Evolutionary conservation across 1,139 yeast genomes (phyloP).

Genomic region (Diutina sp.): DNA sequence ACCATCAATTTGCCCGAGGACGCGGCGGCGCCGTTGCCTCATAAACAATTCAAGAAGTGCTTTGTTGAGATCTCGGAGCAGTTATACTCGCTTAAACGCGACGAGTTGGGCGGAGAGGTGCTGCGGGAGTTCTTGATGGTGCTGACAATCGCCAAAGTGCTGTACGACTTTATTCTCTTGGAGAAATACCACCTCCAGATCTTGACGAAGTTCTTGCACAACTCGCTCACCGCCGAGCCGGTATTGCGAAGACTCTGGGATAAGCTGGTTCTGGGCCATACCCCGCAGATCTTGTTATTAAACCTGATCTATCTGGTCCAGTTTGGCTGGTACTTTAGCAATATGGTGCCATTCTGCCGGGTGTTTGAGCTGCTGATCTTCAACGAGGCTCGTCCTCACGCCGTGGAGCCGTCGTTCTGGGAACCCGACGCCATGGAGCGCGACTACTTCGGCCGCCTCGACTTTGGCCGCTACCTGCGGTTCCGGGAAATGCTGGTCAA

Average conservation of each 20-base stretch:
- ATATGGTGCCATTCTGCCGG: conserved; percentile 1
- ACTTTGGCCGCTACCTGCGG: not conserved
- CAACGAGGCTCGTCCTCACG: not conserved
- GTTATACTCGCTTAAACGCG: conserved; percentile 16
- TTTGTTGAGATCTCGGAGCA: conserved; percentile 16
- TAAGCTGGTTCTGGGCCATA: not conserved
- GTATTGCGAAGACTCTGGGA: not conserved
- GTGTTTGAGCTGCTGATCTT: not conserved
- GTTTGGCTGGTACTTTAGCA: not conserved
- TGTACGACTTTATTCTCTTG: conserved; percentile 27
- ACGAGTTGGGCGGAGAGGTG: conserved; percentile 11
- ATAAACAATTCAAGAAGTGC: conserved; percentile 17
- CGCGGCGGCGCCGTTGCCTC: conserved; percentile 8
- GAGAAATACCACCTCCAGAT: conserved; percentile 31
- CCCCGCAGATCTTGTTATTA: not conserved
- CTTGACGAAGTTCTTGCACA: conserved; percentile 20
- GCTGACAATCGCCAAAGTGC: conserved; percentile 21
- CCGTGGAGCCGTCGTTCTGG: not conserved
- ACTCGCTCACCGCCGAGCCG: conserved; percentile 17
- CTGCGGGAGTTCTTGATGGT: conserved; percentile 11
- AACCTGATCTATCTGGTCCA: not conserved
- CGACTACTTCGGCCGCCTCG: not conserved
- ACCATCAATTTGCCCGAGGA: conserved; percentile 19
- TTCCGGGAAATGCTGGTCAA: not conserved
- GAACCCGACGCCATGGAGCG: not conserved